Base-by-base conservation (phyloP, 1,139 yeast species). In the Lodderomyces elongisporus region DNA sequence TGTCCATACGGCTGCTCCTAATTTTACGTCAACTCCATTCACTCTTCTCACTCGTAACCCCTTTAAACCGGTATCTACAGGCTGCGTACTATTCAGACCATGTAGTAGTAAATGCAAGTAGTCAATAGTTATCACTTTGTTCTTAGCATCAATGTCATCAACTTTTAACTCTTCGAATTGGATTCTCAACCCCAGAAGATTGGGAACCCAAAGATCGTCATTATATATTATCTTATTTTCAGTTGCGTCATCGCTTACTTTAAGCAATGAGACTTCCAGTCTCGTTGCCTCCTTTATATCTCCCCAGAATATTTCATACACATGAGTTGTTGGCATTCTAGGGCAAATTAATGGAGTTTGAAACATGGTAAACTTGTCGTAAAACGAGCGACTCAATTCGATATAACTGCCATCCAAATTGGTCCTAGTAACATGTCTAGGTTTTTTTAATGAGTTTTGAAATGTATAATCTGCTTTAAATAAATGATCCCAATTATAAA, bases 401-500 rank as follows among this genome's bases (percentile, higher is more conserved):
- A 67, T 53, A 30, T 49, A 48, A 35, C 56, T 48, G 4, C 56
- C 58, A 34, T 56, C 58, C 16, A 51, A 39, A 4, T 43, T 29
- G 3, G 52, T 43, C n/a, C 40, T 30, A 15, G 16, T 29, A 15
- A 61, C 39, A 39, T 67, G 53, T 3, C 25, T 14, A 1, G 80
- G 80, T 35, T 57, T 51, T 1, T 52, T 44, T 12, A 75, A 51
- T 1, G 71, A 59, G 2, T 47, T 36, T 6, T 36, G 33, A 46
- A 53, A 73, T 9, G 48, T 41, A 27, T 48, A 36, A 41, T 75
- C 77, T 2, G 71, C 50, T 25, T 56, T 58, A 42, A 72, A 75
- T 3, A 72, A 45, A 22, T 54, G 49, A 27, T 52, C 51, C 62
- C 66, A 62, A 3, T 48, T 43, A 38, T 68, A 68, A 42, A 63